Evolutionary conservation across 495 filamentous ascomycete species (phyloP).

Genomic region (Haplographium delicatum): DNA sequence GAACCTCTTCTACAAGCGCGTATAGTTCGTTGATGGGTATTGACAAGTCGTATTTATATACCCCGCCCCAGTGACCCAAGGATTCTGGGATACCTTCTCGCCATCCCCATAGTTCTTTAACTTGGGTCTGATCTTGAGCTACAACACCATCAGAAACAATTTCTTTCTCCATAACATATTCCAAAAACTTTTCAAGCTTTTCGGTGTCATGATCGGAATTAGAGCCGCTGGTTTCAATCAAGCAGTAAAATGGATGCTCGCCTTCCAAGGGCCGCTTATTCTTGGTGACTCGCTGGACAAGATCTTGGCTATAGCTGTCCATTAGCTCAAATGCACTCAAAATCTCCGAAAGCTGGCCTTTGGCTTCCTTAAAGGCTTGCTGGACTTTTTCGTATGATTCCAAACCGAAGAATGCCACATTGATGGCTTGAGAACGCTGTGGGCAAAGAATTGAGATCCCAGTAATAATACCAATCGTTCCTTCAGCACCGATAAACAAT

Average conservation of each 20-base stretch:
- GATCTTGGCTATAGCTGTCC: slow-evolving; percentile 73
- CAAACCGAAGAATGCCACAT: slow-evolving; percentile 86
- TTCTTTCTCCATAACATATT: slow-evolving; percentile 78
- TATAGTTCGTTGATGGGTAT: slow-evolving; percentile 89
- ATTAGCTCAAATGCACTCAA: slow-evolving; percentile 97
- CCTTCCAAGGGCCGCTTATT: slow-evolving; percentile 76
- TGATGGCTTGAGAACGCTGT: slow-evolving; percentile 74
- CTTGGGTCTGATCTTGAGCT: slow-evolving; percentile 88
- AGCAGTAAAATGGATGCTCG: slow-evolving; percentile 87
- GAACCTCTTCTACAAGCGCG: slow-evolving; percentile 76
- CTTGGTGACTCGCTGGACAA: slow-evolving; percentile 68
- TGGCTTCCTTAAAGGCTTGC: slow-evolving; percentile 76
- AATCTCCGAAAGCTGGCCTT: slow-evolving; percentile 85
- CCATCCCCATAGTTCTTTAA: slow-evolving; percentile 81
- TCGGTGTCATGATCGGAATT: slow-evolving; percentile 88
- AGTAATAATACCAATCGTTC: slow-evolving; percentile 92
- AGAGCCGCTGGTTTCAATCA: slow-evolving; percentile 92
- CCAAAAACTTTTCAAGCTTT: slow-evolving; percentile 82
- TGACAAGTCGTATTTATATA: slow-evolving; percentile 97
- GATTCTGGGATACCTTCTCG: slow-evolving; percentile 89
- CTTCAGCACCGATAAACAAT: slow-evolving; percentile 91
- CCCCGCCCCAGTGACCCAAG: slow-evolving; percentile 84
- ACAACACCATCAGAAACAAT: slow-evolving; percentile 84
- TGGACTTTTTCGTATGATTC: slow-evolving; percentile 83
- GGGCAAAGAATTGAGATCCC: slow-evolving; percentile 85